These are phyloP conservation scores for Pseudocohnilembus persalinus DNA, from an alignment of 169 alveolate genomes.

Conservation along the genomic window DNA sequence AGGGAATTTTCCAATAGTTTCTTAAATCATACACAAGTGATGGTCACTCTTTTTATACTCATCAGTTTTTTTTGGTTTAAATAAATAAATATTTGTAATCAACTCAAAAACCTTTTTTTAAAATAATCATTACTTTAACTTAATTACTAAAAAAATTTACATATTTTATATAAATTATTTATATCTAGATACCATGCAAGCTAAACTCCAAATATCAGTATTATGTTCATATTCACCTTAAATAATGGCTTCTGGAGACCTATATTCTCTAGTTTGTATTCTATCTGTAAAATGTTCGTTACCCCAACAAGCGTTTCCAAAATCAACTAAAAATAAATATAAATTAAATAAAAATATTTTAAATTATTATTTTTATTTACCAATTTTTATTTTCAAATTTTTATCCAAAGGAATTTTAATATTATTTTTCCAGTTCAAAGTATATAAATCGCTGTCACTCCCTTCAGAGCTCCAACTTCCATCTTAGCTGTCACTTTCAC, in stretches of 20 bases:
- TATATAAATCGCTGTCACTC: conserved; percentile 38
- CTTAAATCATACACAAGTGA: conserved; percentile 70
- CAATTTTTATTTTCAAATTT: conserved; percentile 40
- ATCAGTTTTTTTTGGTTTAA: conserved; percentile 64
- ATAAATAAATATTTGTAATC: conserved; percentile 72
- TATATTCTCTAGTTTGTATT: conserved; percentile 77
- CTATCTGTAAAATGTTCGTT: conserved; percentile 70
- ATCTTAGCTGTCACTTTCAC: conserved; percentile 9
- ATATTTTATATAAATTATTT: no score
- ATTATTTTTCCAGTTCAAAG: conserved; percentile 20
- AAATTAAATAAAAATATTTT: conserved; percentile 49
- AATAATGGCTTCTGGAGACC: conserved; percentile 80
- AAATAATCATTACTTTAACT: no score
- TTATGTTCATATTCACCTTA: conserved; percentile 65
- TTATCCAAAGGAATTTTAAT: conserved; percentile 38
- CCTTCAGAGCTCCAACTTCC: conserved; percentile 3
- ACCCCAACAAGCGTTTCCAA: conserved; percentile 82
- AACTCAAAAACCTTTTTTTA: conserved; percentile 54
- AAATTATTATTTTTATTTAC: conserved; percentile 11
- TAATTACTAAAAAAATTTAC: neutral
- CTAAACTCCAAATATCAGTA: conserved; percentile 80
- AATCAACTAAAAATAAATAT: conserved; percentile 53
- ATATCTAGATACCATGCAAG: conserved; percentile 69
- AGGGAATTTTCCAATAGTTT: conserved; percentile 69
- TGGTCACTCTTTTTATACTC: conserved; percentile 67